phyloP scores from a whole-genome alignment of 2,329 filamentous ascomycete species.

The Aspergillus glaucus region DNA sequence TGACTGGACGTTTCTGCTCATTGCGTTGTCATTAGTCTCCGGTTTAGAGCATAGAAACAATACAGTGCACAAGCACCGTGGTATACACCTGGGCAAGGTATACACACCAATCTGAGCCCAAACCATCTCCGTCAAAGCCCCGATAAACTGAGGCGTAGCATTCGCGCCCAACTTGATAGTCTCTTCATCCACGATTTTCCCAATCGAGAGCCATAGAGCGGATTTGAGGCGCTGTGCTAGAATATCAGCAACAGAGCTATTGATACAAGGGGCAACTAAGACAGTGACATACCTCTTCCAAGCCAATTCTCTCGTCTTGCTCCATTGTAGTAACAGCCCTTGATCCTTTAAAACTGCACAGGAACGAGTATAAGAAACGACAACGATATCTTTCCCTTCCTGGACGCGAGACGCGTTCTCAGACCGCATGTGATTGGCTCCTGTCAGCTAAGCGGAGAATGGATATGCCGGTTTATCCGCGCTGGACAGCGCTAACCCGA shows the following conservation, averaged over 20 bases:
- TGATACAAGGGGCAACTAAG: background rate
- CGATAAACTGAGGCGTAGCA: slow-evolving; percentile 87
- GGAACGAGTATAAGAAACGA: background rate
- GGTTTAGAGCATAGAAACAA: background rate
- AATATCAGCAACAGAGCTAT: background rate
- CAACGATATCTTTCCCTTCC: background rate
- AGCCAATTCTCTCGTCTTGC: slow-evolving; percentile 22
- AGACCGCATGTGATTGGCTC: slow-evolving; percentile 7
- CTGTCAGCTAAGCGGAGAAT: background rate
- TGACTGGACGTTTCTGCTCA: slow-evolving; percentile 46
- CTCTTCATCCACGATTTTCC: slow-evolving; percentile 84
- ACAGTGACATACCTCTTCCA: slow-evolving; percentile 27
- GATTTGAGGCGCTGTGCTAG: slow-evolving; percentile 61
- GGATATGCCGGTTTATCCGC: slow-evolving; percentile 3
- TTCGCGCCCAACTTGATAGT: slow-evolving; percentile 67
- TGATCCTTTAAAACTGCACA: background rate
- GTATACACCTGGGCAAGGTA: background rate
- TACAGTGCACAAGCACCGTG: background rate
- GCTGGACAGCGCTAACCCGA: slow-evolving; percentile 6
- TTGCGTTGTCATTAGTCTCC: background rate
- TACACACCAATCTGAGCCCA: slow-evolving; percentile 75
- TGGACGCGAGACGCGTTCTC: background rate
- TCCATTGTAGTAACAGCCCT: slow-evolving; percentile 14
- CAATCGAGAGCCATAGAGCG: slow-evolving; percentile 75
- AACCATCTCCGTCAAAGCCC: slow-evolving; percentile 74